Evolutionary conservation across 1,284 basidiomycete species (phyloP).

Genomic region (Termitomyces sp.): DNA sequence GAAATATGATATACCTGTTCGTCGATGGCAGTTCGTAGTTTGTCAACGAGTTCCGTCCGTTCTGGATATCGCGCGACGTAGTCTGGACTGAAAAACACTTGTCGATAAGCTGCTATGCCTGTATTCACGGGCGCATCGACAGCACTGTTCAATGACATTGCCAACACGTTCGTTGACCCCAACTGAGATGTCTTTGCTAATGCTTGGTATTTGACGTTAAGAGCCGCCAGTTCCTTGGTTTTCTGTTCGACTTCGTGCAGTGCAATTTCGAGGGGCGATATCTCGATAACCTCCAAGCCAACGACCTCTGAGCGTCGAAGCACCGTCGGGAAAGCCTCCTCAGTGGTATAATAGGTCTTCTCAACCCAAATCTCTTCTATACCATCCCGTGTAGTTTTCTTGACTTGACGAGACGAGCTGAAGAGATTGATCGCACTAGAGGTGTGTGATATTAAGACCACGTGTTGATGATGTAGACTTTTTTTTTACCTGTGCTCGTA

Average conservation of each 20-base stretch:
- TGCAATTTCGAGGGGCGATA: constrained; percentile 85
- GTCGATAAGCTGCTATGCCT: constrained; percentile 75
- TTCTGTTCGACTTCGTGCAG: constrained; percentile 75
- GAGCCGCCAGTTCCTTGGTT: constrained; percentile 67
- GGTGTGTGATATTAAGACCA: not conserved
- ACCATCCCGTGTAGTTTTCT: constrained; percentile 55
- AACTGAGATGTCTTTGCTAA: constrained; percentile 72
- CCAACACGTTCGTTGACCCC: constrained; percentile 78
- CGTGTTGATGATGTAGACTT: constrained; percentile 11
- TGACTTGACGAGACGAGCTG: constrained; percentile 69
- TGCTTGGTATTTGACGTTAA: constrained; percentile 70
- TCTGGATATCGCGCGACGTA: constrained; percentile 71
- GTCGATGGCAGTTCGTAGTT: constrained; percentile 71
- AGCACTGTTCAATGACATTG: constrained; percentile 83
- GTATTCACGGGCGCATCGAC: constrained; percentile 81
- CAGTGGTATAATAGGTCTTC: constrained; percentile 82
- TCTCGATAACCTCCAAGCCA: constrained; percentile 69
- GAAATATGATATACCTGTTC: constrained; percentile 75
- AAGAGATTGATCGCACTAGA: constrained; percentile 80
- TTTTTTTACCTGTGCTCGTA: constrained; percentile 88
- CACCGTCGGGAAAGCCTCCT: constrained; percentile 90
- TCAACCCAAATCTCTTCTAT: constrained; percentile 83
- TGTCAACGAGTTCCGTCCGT: constrained; percentile 64
- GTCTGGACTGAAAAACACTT: constrained; percentile 70
- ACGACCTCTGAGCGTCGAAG: constrained; percentile 87